phyloP scores from a whole-genome alignment of 805 yeast species.

The Lipomyces mesembrius region DNA sequence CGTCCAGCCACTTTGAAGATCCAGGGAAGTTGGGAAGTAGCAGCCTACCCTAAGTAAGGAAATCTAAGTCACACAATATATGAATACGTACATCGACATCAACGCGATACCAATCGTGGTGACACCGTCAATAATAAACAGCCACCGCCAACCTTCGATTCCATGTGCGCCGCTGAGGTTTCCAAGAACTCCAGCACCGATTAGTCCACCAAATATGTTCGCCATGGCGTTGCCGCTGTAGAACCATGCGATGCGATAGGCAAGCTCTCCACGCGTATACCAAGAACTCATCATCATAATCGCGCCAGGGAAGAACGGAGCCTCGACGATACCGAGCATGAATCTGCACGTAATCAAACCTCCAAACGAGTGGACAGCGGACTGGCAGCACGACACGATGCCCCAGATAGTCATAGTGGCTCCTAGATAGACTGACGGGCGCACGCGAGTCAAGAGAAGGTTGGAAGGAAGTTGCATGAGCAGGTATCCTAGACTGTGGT shows the following conservation, averaged over 20 bases:
- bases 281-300: conserved; percentile 46
- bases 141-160: conserved; percentile 56
- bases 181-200: conserved; percentile 54
- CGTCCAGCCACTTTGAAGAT: conserved; percentile 32
- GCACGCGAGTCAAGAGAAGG: conserved; percentile 43
- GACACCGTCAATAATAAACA: conserved; percentile 56
- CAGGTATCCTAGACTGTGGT: conserved; percentile 46
- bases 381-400: conserved; percentile 42
- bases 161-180: conserved; percentile 50
- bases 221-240: conserved; percentile 55
- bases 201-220: conserved; percentile 58
- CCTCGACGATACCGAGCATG: conserved; percentile 48
- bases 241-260: conserved; percentile 46
- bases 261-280: conserved; percentile 51
- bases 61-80: conserved; percentile 25
- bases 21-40: conserved; percentile 55
- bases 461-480: conserved; percentile 37
- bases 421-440: conserved; percentile 48
- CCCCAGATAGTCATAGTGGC: conserved; percentile 49
- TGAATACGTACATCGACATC: conserved; percentile 44
- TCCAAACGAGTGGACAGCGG: conserved; percentile 45
- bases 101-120: conserved; percentile 44
- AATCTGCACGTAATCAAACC: conserved; percentile 48
- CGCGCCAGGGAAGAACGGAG: conserved; percentile 50
- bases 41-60: not conserved